Evolutionary conservation across 2,329 filamentous ascomycete genomes (phyloP).

Genomic region (Teratosphaeria gauchensis): DNA sequence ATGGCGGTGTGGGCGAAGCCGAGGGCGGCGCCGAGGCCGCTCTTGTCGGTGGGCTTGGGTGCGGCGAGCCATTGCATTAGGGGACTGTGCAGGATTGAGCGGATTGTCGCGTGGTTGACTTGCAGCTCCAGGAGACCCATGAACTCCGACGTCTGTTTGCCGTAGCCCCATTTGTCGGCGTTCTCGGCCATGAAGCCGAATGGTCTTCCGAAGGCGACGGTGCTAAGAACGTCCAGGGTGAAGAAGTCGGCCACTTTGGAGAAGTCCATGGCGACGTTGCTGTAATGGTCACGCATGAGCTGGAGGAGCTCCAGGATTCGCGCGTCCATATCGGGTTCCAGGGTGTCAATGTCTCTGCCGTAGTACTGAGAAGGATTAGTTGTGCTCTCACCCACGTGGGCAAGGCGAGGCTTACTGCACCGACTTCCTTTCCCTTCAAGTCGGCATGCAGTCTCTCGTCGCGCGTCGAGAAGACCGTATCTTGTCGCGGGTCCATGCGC

Average conservation of each 20-base stretch:
- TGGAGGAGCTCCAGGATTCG: slow-evolving; percentile 38
- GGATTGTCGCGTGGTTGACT: slow-evolving; percentile 15
- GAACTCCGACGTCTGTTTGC: slow-evolving; percentile 12
- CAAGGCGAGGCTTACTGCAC: neutral
- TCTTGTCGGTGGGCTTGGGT: slow-evolving; percentile 19
- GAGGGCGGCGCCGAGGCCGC: slow-evolving; percentile 17
- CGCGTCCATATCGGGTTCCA: slow-evolving; percentile 42
- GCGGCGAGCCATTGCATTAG: slow-evolving; percentile 15
- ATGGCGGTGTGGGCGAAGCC: slow-evolving; percentile 18
- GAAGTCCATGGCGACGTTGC: slow-evolving; percentile 37
- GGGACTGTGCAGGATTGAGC: slow-evolving; percentile 12
- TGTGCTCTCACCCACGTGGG: slow-evolving; percentile 33
- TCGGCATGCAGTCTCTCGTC: slow-evolving; percentile 40
- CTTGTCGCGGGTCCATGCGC: slow-evolving; percentile 43
- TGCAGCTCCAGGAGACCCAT: slow-evolving; percentile 16
- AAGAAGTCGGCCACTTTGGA: slow-evolving; percentile 43
- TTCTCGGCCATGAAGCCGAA: slow-evolving; percentile 45
- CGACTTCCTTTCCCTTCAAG: slow-evolving; percentile 32
- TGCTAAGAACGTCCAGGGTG: slow-evolving; percentile 47
- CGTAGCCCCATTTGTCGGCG: slow-evolving; percentile 30
- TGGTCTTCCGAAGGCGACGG: slow-evolving; percentile 42
- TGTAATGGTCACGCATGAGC: slow-evolving; percentile 42
- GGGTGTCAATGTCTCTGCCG: slow-evolving; percentile 43
- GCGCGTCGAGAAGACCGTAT: slow-evolving; percentile 46
- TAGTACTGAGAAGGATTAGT: slow-evolving; percentile 39